Base-by-base conservation (phyloP, 225 moss, liverwort and hornwort species). In the Straminergon stramineum region DNA sequence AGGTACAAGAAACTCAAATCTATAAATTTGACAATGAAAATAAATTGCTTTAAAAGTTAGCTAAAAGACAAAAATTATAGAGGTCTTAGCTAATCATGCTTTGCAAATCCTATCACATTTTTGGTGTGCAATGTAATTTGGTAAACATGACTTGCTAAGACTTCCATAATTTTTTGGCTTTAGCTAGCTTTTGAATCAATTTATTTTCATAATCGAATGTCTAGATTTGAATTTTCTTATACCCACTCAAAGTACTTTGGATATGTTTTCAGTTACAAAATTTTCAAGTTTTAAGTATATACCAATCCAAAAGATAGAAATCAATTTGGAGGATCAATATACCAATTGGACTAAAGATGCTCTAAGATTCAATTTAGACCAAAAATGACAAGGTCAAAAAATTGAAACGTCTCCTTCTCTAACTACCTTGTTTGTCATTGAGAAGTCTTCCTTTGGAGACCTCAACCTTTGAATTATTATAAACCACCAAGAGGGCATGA, bases 401-500 rank as follows among this genome's bases (percentile, higher is more conserved):
- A 75, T 75, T 19, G 3, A 75, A 0, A 51, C 12, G 7, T 75
- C 13, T 51, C 13, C 1, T 2, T 19, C 4, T 52, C 2, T 0
- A 7, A 30, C 1, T 52, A 19, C 19, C 2, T 31, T 11, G 11
- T 48, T 75, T 75, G 11, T 12, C 11, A 75, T 51, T 75, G 31
- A 75, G 3, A 75, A 51, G 11, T 32, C 51, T 0, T 7, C 2
- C 0, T 48, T 51, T 51, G 1, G 11, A 75, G 1, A 31, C 7
- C 11, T 2, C 48, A 2, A 30, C 6, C 0, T 18, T 2, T 18
- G 0, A 2, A 75, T 75, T 11, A 11, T 31, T 75, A 16, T 4
- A 75, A 45, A 6, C 6, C 0, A 0, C 1, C 2, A 6, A 4
- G 5, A 48, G 0, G 7, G 31, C 6, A 30, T 48, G 48, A 7